Percentiles rank a stretch among this genome's conserved stretches.
Conservation (phyloP, 345 rosid species). For the Syzygium jambos region DNA sequence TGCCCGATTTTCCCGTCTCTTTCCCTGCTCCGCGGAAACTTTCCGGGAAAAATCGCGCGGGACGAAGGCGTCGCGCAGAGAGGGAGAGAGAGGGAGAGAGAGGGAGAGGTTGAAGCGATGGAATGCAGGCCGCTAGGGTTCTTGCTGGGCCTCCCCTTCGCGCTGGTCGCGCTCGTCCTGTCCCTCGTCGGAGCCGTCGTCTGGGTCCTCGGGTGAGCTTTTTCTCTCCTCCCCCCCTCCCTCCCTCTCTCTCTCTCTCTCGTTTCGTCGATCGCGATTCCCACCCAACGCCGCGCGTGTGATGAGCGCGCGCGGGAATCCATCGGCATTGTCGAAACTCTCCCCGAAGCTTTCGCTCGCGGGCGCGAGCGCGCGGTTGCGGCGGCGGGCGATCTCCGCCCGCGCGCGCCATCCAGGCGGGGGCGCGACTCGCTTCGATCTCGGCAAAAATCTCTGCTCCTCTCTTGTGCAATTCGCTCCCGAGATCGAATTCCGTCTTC, state of each 20-base stretch:
- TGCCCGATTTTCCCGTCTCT: background rate
- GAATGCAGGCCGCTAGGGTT: conserved; percentile 84
- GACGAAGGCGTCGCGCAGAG: too few relatives aligned
- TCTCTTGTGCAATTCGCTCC: background rate
- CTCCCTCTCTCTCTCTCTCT: background rate
- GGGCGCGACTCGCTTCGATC: background rate
- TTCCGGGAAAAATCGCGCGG: background rate
- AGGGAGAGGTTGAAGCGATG: conserved; percentile 6
- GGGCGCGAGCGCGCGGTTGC: too few relatives aligned
- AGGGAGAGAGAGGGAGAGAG: background rate
- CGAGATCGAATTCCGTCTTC: background rate
- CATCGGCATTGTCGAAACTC: background rate
- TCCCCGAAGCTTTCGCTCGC: background rate
- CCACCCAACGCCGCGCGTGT: background rate
- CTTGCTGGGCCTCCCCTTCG: conserved; percentile 74
- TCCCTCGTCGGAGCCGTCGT: conserved; percentile 60
- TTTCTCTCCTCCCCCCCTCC: background rate
- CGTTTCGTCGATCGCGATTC: background rate
- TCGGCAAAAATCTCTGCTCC: too few relatives aligned
- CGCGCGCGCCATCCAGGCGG: too few relatives aligned
- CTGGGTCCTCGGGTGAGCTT: conserved; percentile 68
- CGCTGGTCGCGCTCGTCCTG: conserved; percentile 52
- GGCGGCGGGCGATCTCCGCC: too few relatives aligned
- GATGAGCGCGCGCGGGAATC: too few relatives aligned
- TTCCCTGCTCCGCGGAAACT: background rate